phyloP scores from a whole-genome alignment of 768 basidiomycete genomes.

The Chalciporus piperatus region DNA sequence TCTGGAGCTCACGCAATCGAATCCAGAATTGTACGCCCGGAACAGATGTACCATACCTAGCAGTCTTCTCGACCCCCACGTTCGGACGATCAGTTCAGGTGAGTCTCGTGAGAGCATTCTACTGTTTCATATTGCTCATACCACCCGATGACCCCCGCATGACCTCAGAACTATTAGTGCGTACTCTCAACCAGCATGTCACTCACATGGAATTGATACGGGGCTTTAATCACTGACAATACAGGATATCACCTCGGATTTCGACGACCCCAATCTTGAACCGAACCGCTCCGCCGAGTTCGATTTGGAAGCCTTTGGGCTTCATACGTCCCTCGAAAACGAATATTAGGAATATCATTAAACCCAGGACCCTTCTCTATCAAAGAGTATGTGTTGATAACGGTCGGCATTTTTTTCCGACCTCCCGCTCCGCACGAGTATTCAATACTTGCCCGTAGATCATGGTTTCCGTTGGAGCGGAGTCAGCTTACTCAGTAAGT shows the following conservation, averaged over 20 bases:
- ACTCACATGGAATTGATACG: neutral
- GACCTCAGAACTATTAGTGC: constrained; percentile 21
- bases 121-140: neutral
- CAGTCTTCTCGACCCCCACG: constrained; percentile 44
- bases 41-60: constrained; percentile 50
- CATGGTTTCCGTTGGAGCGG: constrained; percentile 59
- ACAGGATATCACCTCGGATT: constrained; percentile 5
- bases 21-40: constrained; percentile 49
- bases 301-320: constrained; percentile 61
- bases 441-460: constrained; percentile 34
- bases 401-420: constrained; percentile 39
- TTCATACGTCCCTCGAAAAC: constrained; percentile 49
- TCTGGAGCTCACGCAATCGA: constrained; percentile 48
- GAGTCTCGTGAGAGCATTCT: constrained; percentile 4
- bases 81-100: constrained; percentile 21
- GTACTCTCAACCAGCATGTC: constrained; percentile 2
- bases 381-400: constrained; percentile 73
- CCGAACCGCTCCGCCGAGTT: constrained; percentile 4
- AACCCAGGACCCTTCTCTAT: constrained; percentile 78
- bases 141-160: neutral
- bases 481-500: constrained; percentile 59
- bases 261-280: constrained; percentile 30
- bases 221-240: neutral
- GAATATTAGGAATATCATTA: constrained; percentile 56
- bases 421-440: constrained; percentile 25